A percentile compares a stretch with the other conserved stretches of the same genome.
phyloP scores from a whole-genome alignment of 257 asterid genomes.

The Penstemon eatonii region DNA sequence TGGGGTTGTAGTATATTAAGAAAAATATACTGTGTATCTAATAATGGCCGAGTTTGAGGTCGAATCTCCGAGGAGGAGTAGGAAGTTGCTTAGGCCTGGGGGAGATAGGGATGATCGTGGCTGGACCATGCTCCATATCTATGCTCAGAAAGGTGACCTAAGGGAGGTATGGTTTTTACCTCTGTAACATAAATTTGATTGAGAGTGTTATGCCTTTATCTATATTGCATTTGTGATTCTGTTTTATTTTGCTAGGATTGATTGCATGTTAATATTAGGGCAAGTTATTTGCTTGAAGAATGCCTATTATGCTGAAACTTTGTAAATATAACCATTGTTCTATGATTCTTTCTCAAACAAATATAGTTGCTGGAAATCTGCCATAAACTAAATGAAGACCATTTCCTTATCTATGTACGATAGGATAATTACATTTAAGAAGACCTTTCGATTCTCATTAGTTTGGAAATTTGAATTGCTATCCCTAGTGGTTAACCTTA shows the following conservation, averaged over 20 bases:
- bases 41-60: slow-evolving; percentile 56
- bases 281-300: neutral
- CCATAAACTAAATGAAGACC: neutral
- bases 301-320: slow-evolving; percentile 8
- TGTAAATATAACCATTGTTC: neutral
- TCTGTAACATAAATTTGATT: neutral
- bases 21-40: neutral
- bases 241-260: slow-evolving; percentile 4
- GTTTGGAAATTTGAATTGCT: neutral
- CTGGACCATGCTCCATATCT: slow-evolving; percentile 82
- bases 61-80: slow-evolving; percentile 47
- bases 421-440: too few species aligned
- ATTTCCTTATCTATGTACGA: too few species aligned
- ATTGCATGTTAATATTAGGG: slow-evolving; percentile 1
- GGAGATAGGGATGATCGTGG: slow-evolving; percentile 86
- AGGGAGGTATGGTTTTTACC: slow-evolving; percentile 56
- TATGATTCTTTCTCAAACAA: slow-evolving; percentile 3
- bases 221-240: neutral
- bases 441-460: too few species aligned
- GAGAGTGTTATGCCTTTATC: neutral
- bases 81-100: slow-evolving; percentile 43
- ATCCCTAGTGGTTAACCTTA: too few species aligned
- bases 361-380: neutral
- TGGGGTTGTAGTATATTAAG: slow-evolving; percentile 7
- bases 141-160: slow-evolving; percentile 82